Conservation (phyloP, 441 rosid species). For the Adansonia rubrostipa region DNA sequence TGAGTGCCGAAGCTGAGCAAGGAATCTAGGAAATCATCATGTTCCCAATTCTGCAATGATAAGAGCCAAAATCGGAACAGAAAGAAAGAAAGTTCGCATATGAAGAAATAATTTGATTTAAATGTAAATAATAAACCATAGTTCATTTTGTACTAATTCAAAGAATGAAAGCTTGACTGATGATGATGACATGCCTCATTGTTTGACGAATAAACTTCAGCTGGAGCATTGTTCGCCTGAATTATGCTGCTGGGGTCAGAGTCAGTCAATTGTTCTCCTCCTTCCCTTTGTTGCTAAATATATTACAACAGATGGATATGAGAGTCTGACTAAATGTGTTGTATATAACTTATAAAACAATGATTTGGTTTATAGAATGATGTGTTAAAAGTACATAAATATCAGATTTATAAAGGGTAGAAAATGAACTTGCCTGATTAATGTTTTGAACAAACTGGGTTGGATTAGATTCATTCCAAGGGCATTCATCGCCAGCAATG, state of each 20-base stretch:
- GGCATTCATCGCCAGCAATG: neutral
- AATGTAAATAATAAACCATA: neutral
- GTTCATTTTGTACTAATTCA: neutral
- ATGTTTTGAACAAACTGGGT: conserved; percentile 22
- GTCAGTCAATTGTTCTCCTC: neutral
- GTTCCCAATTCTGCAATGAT: conserved; percentile 44
- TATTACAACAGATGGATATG: neutral
- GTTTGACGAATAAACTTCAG: conserved; percentile 33
- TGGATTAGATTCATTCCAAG: conserved; percentile 28
- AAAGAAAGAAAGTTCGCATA: neutral
- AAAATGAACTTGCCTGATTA: conserved; percentile 36
- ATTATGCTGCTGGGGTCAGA: conserved; percentile 10
- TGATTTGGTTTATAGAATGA: neutral
- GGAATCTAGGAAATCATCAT: conserved; percentile 49
- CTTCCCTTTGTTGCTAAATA: conserved; percentile 35
- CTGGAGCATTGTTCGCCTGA: neutral
- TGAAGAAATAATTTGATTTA: neutral
- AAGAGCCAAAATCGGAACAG: neutral
- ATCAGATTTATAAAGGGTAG: neutral
- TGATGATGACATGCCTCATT: conserved; percentile 28
- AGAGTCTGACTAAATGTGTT: neutral
- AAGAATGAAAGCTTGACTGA: neutral
- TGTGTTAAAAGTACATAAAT: neutral
- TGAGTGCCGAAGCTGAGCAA: conserved; percentile 29
- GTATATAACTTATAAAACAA: neutral